Evolutionary conservation across 805 yeast species (phyloP), one percentile per base, ranked within the genome.

Genomic region (Sugiyamaella lignohabitans): DNA sequence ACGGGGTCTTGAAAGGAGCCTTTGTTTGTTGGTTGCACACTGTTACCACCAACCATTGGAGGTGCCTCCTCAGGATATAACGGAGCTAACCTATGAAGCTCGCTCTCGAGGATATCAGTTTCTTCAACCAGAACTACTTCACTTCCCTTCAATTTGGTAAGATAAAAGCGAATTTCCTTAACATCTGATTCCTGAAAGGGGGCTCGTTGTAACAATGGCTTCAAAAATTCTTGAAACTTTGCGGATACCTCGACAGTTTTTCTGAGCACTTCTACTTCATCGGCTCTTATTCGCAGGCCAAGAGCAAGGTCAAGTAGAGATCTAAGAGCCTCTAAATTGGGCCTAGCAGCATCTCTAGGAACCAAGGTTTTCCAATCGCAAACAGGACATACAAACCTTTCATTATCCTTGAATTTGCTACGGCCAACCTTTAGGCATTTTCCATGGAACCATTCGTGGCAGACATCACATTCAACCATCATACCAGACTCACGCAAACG

Each of bases 391-490:
- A 71, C 61, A 53, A 72, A 80, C 8, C 61, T 62, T n/a, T 63
- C 68, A 30, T 66, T 61, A 2, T 64, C 66, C 42, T 52, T 50
- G n/a, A 52, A n/a, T 30, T 55, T 49, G 19, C 52, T 52, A 19
- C 60, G 50, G 1, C 59, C 50, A n/a, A 56, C 45, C 43, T 55
- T 54, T 36, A 88, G 88, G 70, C 97, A 88, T 63, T 72, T 84
- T 1, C 93, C 94, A 60, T 88, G 97, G 60, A 87, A 40, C 96
- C 96, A 88, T 6, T 82, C 95, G 10, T 85, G 79, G 64, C 97
- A 88, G 49, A 73, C 72, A 56, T 87, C 96, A 70, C 97, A 88
- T 63, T 87, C 95, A 42, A 89, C 80, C 24, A 95, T 87, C 59
- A 83, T 80, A 0, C 96, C 95, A 57, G 84, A 93, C 64, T 87